These are phyloP conservation scores for Vitis hybrid DNA, from an alignment of 177 flowering plant genomes.

Conservation along the genomic window DNA sequence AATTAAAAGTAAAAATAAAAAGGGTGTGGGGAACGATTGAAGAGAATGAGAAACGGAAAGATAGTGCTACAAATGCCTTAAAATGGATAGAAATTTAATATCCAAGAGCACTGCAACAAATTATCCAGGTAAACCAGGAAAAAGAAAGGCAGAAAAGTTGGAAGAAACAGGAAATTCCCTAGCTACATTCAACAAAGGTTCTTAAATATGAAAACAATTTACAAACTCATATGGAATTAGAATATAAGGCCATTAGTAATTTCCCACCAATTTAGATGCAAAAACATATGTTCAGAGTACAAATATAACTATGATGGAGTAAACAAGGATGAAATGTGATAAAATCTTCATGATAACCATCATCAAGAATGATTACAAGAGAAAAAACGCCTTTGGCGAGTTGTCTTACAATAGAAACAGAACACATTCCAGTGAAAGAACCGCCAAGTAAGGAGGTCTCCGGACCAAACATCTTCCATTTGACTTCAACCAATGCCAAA, in stretches of 20 bases:
- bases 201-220: neutral
- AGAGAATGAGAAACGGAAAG: neutral
- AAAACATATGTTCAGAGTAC: slow-evolving; percentile 8
- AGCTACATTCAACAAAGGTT: neutral
- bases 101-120: neutral
- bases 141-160: slow-evolving; percentile 2
- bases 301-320: slow-evolving; percentile 2
- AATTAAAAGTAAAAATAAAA: neutral
- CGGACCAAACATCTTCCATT: slow-evolving; percentile 46
- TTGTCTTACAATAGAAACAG: slow-evolving; percentile 98
- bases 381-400: slow-evolving; percentile 77
- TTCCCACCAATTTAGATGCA: slow-evolving; percentile 12
- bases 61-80: neutral
- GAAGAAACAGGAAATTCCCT: neutral
- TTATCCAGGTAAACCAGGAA: neutral
- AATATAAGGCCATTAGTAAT: neutral
- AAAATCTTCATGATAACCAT: slow-evolving; percentile 29
- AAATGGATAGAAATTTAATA: neutral
- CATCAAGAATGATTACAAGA: slow-evolving; percentile 71
- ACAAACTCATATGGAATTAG: neutral
- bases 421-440: slow-evolving; percentile 76
- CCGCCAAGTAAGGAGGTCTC: slow-evolving; percentile 61
- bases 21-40: neutral
- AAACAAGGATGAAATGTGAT: neutral
- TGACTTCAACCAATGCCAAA: slow-evolving; percentile 53